A percentile compares a stretch with the other conserved stretches of the same genome.
phyloP scores from a whole-genome alignment of 2,329 filamentous ascomycete genomes.

The Alternaria sp. region DNA sequence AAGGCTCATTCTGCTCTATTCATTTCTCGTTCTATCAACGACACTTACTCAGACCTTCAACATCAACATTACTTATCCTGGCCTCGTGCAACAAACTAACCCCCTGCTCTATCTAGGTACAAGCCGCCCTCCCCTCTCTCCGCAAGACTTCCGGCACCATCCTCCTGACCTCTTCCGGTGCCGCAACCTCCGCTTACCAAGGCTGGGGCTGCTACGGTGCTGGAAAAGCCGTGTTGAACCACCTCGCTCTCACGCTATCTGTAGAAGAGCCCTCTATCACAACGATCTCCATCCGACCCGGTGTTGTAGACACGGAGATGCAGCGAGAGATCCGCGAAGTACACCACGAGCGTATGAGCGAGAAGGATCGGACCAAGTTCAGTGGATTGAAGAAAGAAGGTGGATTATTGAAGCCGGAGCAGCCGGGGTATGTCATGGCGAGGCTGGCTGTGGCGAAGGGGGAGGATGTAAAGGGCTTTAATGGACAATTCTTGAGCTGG shows the following conservation, averaged over 20 bases:
- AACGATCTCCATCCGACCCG: conserved; percentile 75
- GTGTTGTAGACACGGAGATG: conserved; percentile 89
- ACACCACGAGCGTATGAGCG: conserved; percentile 67
- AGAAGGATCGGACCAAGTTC: conserved; percentile 68
- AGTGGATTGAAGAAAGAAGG: conserved; percentile 72
- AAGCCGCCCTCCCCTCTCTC: conserved; percentile 72
- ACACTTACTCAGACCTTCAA: not conserved
- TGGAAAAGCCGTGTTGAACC: conserved; percentile 83
- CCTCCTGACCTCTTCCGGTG: conserved; percentile 81
- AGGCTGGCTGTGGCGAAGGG: conserved; percentile 70
- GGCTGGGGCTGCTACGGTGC: conserved; percentile 84
- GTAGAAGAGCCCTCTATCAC: conserved; percentile 79
- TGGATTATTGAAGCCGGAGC: conserved; percentile 77
- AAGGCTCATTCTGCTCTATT: conserved; percentile 7
- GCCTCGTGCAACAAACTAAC: not conserved
- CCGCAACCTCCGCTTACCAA: conserved; percentile 68
- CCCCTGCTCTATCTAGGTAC: conserved; percentile 53
- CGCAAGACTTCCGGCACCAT: conserved; percentile 73
- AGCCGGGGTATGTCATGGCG: conserved; percentile 86
- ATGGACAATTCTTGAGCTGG: conserved; percentile 73
- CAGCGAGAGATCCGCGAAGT: conserved; percentile 79
- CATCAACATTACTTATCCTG: not conserved
- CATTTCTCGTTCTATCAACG: not conserved
- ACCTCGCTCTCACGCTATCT: conserved; percentile 74
- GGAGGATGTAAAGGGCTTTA: conserved; percentile 68